Conservation (phyloP, 2,329 filamentous ascomycete genomes). For the Sporothrix curviconia region DNA sequence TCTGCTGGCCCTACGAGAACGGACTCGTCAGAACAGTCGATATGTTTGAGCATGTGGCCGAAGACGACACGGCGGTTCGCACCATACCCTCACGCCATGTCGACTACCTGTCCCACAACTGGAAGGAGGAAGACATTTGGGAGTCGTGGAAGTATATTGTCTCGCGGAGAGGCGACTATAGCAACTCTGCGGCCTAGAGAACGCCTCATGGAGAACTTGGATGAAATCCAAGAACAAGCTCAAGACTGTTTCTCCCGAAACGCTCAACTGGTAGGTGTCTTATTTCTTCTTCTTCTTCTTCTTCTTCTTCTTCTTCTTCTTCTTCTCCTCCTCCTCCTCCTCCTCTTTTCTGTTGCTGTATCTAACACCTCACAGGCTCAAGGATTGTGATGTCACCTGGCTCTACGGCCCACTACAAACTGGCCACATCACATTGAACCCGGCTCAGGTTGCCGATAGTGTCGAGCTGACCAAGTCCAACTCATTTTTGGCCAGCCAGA, state of each 20-base stretch:
- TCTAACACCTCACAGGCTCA: conserved; percentile 59
- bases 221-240: conserved; percentile 84
- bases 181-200: conserved; percentile 79
- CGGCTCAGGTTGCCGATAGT: conserved; percentile 34
- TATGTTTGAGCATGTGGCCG: conserved; percentile 50
- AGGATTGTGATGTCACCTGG: conserved; percentile 97
- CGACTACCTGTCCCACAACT: conserved; percentile 91
- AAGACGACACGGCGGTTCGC: conserved; percentile 73
- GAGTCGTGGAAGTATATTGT: conserved; percentile 93
- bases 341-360: no score
- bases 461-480: conserved; percentile 44
- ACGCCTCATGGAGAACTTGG: conserved; percentile 97
- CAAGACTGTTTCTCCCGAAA: conserved; percentile 82
- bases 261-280: conserved; percentile 77
- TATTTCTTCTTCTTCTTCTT: background rate
- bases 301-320: background rate
- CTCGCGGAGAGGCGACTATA: conserved; percentile 69
- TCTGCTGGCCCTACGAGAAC: conserved; percentile 49
- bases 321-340: no score
- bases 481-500: conserved; percentile 60
- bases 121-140: conserved; percentile 96
- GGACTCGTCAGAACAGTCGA: conserved; percentile 48
- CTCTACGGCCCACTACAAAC: conserved; percentile 88
- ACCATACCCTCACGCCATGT: conserved; percentile 77
- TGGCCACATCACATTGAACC: conserved; percentile 50